Percentiles rank a stretch among this genome's conserved stretches.
Conservation (phyloP, 306 rosid species). For the Begonia fuchsioides region DNA sequence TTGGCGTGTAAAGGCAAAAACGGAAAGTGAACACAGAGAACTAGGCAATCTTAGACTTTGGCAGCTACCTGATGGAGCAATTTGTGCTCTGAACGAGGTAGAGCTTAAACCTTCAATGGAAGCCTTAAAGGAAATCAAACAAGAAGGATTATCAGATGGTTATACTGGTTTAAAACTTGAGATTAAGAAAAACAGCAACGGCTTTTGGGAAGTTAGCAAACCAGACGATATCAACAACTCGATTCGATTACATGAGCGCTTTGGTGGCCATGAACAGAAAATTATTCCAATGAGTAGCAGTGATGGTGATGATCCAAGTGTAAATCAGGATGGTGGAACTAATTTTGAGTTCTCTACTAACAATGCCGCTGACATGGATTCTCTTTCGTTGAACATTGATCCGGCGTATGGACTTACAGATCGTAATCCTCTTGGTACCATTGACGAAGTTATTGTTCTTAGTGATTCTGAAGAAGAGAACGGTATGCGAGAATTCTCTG, state of each 20-base stretch:
- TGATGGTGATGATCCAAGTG: constrained; percentile 89
- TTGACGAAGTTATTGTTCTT: constrained; percentile 56
- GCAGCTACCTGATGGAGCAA: constrained; percentile 65
- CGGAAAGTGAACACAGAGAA: constrained; percentile 61
- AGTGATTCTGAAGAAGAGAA: constrained; percentile 90
- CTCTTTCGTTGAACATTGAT: constrained; percentile 43
- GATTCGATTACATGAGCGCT: constrained; percentile 34
- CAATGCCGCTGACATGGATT: constrained; percentile 73
- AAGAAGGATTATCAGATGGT: constrained; percentile 69
- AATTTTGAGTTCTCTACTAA: constrained; percentile 42
- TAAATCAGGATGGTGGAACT: constrained; percentile 67
- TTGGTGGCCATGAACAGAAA: constrained; percentile 46
- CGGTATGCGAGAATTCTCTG: constrained; percentile 37
- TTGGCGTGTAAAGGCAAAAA: constrained; percentile 86
- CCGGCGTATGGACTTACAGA: constrained; percentile 48
- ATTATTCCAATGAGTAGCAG: constrained; percentile 95
- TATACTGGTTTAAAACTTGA: constrained; percentile 52
- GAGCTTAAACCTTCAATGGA: constrained; percentile 9
- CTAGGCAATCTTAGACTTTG: constrained; percentile 60
- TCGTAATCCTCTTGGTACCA: constrained; percentile 31
- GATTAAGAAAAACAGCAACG: no score
- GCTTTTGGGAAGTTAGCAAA: constrained; percentile 76
- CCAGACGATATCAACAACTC: constrained; percentile 46
- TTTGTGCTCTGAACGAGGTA: constrained; percentile 24
- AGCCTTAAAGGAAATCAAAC: constrained; percentile 30